These are phyloP conservation scores for Taiwanofungus camphoratus DNA, from an alignment of 1,284 basidiomycete genomes.

Conservation along the genomic window DNA sequence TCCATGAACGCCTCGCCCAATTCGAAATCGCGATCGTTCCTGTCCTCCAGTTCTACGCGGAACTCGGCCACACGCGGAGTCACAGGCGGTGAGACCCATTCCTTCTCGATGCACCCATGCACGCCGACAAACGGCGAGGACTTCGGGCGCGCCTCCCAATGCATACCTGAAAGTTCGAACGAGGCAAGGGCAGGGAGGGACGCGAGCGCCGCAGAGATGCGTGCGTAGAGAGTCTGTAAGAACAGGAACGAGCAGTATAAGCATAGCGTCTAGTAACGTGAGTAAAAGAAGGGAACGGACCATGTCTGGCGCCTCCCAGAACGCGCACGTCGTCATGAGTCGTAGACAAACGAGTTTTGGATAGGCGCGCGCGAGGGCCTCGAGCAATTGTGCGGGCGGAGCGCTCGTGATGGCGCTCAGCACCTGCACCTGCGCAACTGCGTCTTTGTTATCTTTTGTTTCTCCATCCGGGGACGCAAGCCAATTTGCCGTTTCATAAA, in stretches of 20 bases:
- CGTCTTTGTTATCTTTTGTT: conserved; percentile 1
- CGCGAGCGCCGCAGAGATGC: conserved; percentile 51
- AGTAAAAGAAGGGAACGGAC: conserved; percentile 20
- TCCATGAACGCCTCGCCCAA: conserved; percentile 27
- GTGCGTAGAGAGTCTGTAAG: conserved; percentile 53
- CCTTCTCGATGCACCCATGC: conserved; percentile 19
- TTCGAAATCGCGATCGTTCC: conserved; percentile 20
- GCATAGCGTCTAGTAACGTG: too few relatives aligned
- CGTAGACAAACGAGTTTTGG: conserved; percentile 30
- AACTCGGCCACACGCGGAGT: conserved; percentile 19
- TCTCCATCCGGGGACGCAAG: too few relatives aligned
- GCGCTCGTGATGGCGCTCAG: conserved; percentile 32
- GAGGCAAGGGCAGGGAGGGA: conserved; percentile 49
- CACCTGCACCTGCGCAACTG: conserved; percentile 19
- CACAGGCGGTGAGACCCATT: conserved; percentile 28
- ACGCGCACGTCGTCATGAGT: conserved; percentile 29
- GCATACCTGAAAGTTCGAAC: conserved; percentile 70
- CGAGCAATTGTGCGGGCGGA: conserved; percentile 28
- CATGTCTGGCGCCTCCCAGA: conserved; percentile 29
- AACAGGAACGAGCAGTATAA: conserved; percentile 8
- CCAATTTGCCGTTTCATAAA: conserved; percentile 6
- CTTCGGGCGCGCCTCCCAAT: conserved; percentile 43
- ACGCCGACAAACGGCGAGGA: conserved; percentile 10
- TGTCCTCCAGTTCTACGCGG: conserved; percentile 8
- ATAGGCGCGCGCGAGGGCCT: conserved; percentile 28